Base-by-base conservation (phyloP, 1,139 yeast genomes). In the Taiozyma onychis region DNA sequence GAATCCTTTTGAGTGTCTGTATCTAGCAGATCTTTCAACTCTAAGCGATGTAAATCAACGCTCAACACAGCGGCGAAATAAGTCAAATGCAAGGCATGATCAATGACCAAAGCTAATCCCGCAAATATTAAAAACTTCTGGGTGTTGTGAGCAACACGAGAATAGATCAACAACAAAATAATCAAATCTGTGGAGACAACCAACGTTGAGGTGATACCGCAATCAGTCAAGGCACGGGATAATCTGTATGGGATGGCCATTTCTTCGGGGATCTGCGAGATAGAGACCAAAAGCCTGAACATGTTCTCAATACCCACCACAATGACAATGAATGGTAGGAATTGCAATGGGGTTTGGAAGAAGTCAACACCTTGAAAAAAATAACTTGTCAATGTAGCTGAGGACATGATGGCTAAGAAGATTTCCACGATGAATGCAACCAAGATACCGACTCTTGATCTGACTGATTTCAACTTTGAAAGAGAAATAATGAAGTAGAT, bases 1-100 rank as follows among this genome's bases (percentile, higher is more conserved):
- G 44, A 41, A 3, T 37, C 41, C 13, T 26, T 41, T 24, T 16
- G n/a, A 39, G 42, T 39, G 24, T 50, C 54, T 18, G 51, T 61
- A 51, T 64, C 65, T 39, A 79, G 59, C 37, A 81, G 64, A 53
- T 83, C 88, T 11, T 78, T 77, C 22, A 85, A 70, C 58, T 85
- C 90, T 41, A 77, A 66, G 50, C 89, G 73, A 44, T 81, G 76
- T 45, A 84, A 69, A 66, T 88, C 96, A 44, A 88, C 77, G 30
- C 84, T 75, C 18, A 87, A 67, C 0, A 85, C 78, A 0, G 90
- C 83, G 1, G 82, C 71, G 53, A 86, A 77, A 62, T 74, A 86
- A 0, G 91, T 78, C 47, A 80, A 61, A 57, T 84, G 89, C 45
- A 88, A 66, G 4, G 75, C 51, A 57, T 79, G 81, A 57, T 85